Percentiles rank a stretch among this genome's conserved stretches.
Conservation (phyloP, 1,284 basidiomycete species). For the Peniophora sp. region DNA sequence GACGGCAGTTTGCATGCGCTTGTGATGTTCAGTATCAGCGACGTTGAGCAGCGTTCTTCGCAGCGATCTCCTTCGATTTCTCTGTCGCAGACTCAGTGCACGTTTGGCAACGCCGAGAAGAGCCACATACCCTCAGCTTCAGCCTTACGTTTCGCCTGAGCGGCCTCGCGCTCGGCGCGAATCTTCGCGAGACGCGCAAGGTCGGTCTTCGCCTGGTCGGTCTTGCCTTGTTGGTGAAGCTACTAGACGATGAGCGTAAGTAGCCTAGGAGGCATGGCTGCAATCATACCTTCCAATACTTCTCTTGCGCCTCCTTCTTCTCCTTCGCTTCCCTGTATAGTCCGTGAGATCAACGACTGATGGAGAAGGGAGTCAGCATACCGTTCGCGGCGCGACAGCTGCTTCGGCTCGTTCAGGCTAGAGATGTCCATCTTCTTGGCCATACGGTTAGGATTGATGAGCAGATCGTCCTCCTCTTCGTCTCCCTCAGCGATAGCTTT, state of each 20-base stretch:
- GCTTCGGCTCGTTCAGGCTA: slow-evolving; percentile 45
- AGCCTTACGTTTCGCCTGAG: slow-evolving; percentile 77
- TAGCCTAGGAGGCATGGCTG: neutral
- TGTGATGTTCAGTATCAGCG: neutral
- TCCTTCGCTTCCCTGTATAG: slow-evolving; percentile 74
- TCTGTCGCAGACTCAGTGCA: slow-evolving; percentile 19
- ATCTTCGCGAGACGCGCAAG: slow-evolving; percentile 84
- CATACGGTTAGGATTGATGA: slow-evolving; percentile 67
- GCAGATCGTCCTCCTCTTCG: slow-evolving; percentile 42
- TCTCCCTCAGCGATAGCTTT: slow-evolving; percentile 34
- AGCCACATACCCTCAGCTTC: slow-evolving; percentile 62
- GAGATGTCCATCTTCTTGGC: slow-evolving; percentile 59
- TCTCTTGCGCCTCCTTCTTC: slow-evolving; percentile 80
- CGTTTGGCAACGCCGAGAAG: too few species aligned
- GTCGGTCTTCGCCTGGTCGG: slow-evolving; percentile 81
- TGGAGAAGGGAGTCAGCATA: slow-evolving; percentile 21
- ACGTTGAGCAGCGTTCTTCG: slow-evolving; percentile 24
- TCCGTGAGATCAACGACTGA: slow-evolving; percentile 4
- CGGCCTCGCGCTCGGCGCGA: slow-evolving; percentile 76
- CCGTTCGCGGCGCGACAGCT: slow-evolving; percentile 66
- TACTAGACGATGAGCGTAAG: slow-evolving; percentile 18
- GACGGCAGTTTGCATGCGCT: neutral
- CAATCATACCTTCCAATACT: slow-evolving; percentile 69
- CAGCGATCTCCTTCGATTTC: slow-evolving; percentile 35
- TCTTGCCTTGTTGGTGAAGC: slow-evolving; percentile 76